Conservation (phyloP, 2,329 filamentous ascomycete species). For the Penicillium sclerotigenum region DNA sequence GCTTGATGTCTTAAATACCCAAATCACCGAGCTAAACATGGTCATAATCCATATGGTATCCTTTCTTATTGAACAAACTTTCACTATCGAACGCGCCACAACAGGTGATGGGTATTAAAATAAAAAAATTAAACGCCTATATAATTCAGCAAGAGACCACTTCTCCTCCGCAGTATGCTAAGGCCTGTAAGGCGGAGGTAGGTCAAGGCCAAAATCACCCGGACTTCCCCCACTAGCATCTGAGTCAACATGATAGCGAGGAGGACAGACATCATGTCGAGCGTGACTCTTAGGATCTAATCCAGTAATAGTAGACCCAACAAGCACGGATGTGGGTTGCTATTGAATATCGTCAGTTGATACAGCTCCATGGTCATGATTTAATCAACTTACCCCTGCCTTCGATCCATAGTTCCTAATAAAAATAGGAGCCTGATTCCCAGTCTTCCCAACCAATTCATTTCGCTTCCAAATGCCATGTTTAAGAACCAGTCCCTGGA, state of each 20-base stretch:
- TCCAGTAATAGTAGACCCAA: not conserved
- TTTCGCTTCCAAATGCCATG: conserved; percentile 29
- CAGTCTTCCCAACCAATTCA: conserved; percentile 20
- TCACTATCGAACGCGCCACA: not conserved
- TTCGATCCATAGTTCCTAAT: conserved; percentile 1
- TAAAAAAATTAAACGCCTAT: not conserved
- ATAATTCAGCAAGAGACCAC: not conserved
- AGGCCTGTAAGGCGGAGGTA: not conserved
- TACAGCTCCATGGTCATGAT: not conserved
- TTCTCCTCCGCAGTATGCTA: not conserved
- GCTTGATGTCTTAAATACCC: not conserved
- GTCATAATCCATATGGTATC: not conserved
- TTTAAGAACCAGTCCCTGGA: conserved; percentile 24
- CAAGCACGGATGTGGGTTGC: not conserved
- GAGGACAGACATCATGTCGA: not conserved
- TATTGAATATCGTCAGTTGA: not conserved
- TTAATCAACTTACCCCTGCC: not conserved
- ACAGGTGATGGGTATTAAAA: not conserved
- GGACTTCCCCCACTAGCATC: not conserved
- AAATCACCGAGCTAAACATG: not conserved
- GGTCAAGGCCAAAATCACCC: not conserved
- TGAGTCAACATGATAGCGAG: not conserved
- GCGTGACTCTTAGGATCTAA: not conserved
- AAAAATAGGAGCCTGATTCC: conserved; percentile 14
- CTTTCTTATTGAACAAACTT: not conserved